Evolutionary conservation across 1,284 basidiomycete species (phyloP).

Genomic region (Tranzscheliella williamsii): DNA sequence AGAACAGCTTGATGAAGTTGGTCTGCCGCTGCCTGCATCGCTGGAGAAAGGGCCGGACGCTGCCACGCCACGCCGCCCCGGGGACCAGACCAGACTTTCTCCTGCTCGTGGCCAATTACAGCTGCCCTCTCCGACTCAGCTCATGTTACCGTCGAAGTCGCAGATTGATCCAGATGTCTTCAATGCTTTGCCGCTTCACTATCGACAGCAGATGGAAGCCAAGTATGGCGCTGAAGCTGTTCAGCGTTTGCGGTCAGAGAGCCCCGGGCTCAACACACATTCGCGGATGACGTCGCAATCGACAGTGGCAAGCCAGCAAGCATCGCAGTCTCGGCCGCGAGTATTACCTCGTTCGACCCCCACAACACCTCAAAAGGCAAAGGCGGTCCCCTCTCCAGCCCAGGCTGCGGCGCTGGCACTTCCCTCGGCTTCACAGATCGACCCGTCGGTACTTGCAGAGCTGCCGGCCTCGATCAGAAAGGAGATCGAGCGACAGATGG

Average conservation of each 20-base stretch:
- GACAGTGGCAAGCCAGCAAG: background rate
- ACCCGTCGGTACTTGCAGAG: constrained; percentile 49
- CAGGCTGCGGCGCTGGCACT: constrained; percentile 31
- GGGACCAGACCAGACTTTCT: background rate
- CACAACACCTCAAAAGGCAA: constrained; percentile 30
- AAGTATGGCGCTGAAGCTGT: too few species aligned
- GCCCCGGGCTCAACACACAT: background rate
- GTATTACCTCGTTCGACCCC: constrained; percentile 27
- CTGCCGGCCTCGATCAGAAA: constrained; percentile 45
- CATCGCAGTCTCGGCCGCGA: constrained; percentile 9
- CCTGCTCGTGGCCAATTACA: background rate
- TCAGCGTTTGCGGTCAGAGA: too few species aligned
- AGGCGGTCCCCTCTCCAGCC: constrained; percentile 12
- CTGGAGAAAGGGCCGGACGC: constrained; percentile 26
- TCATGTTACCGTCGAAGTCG: constrained; percentile 47
- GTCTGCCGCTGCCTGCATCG: constrained; percentile 8
- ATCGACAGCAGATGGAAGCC: constrained; percentile 37
- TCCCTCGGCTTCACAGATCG: constrained; percentile 54
- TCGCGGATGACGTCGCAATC: background rate
- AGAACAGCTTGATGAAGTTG: constrained; percentile 19
- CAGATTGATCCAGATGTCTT: constrained; percentile 47
- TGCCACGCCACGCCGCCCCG: constrained; percentile 16
- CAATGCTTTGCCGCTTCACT: constrained; percentile 34
- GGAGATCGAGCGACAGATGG: constrained; percentile 44
- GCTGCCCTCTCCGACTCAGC: constrained; percentile 24